Conservation (phyloP, 1,139 yeast genomes). For the Lodderomyces oxycetoniae region DNA sequence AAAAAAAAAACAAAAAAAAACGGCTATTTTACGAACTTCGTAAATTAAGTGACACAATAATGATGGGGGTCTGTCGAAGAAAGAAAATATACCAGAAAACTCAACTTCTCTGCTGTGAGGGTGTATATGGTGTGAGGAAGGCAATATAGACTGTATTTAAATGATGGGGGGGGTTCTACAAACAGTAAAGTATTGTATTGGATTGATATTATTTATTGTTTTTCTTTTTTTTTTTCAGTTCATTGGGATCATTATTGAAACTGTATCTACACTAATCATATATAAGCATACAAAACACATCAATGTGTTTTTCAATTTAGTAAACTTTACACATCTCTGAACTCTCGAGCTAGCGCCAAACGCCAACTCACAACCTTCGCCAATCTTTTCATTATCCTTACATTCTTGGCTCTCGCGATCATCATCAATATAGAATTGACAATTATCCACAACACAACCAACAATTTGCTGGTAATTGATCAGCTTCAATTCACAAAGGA, state of each 20-base stretch:
- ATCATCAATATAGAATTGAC: neutral
- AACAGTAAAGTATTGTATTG: neutral
- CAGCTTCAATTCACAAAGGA: constrained; percentile 19
- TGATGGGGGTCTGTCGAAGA: no score
- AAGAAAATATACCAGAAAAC: no score
- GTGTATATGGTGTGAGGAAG: no score
- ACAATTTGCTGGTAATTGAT: neutral
- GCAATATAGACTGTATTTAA: no score
- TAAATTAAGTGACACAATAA: no score
- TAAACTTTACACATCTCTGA: neutral
- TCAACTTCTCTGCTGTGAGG: no score
- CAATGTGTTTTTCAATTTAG: neutral
- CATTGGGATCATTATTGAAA: no score
- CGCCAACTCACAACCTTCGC: neutral
- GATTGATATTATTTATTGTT: constrained; percentile 1
- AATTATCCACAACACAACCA: neutral
- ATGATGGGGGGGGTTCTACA: no score
- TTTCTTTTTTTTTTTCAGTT: no score
- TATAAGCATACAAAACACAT: neutral
- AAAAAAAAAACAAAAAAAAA: no score
- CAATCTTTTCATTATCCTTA: neutral
- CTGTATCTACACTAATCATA: constrained; percentile 1
- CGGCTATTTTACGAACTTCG: no score
- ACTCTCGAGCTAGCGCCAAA: no score
- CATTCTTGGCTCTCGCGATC: neutral